These are phyloP conservation scores for Nannochloropsis granulata DNA, from an alignment of 108 stramenopile genomes.

Conservation along the genomic window DNA sequence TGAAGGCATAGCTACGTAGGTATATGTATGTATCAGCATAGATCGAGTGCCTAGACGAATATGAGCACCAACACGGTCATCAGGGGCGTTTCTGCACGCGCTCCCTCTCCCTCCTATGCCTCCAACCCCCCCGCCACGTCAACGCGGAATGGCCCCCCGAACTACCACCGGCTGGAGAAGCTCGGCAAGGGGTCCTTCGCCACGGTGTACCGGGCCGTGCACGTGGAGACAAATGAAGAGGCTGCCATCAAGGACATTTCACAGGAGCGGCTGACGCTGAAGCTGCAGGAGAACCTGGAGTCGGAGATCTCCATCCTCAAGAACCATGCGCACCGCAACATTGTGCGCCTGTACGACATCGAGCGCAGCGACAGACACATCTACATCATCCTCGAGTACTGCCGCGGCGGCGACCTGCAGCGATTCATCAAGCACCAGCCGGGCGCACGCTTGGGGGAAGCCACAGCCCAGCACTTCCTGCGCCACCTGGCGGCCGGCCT, in stretches of 20 bases:
- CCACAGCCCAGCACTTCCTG: constrained; percentile 61
- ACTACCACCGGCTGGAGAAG: constrained; percentile 8
- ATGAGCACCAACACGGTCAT: no score
- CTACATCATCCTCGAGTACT: constrained; percentile 87
- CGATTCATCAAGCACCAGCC: constrained; percentile 57
- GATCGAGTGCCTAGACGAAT: no score
- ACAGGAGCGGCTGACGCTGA: constrained; percentile 70
- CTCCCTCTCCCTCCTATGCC: no score
- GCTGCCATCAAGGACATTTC: constrained; percentile 86
- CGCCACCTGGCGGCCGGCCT: constrained; percentile 75
- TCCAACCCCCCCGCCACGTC: no score
- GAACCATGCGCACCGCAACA: constrained; percentile 73
- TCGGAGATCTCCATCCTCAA: constrained; percentile 84
- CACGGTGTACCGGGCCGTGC: constrained; percentile 58
- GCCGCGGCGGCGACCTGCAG: constrained; percentile 84
- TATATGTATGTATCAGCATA: no score
- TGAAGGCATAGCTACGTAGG: no score
- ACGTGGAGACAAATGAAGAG: constrained; percentile 15
- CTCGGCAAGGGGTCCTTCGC: constrained; percentile 37
- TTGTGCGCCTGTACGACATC: constrained; percentile 39
- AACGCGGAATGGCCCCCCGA: background rate
- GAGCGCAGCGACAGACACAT: constrained; percentile 68
- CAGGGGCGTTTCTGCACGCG: no score
- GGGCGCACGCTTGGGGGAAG: constrained; percentile 53
- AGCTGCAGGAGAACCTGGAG: constrained; percentile 85